Base-by-base conservation (phyloP, 2,329 filamentous ascomycete species). In the Aspergillus fumigatus region DNA sequence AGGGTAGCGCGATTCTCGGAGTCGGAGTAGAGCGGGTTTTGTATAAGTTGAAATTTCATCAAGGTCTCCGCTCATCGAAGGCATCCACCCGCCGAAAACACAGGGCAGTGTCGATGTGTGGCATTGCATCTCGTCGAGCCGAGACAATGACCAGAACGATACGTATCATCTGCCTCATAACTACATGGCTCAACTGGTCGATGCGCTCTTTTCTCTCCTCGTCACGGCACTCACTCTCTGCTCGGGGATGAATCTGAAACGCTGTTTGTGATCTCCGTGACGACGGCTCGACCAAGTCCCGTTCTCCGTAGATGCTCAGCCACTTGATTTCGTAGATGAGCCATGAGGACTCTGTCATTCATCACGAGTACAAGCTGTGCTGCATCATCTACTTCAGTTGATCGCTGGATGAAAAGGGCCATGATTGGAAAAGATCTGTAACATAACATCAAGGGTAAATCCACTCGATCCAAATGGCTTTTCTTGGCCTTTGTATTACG, bases 1-100 rank as follows among this genome's bases (percentile, higher is more conserved):
- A 55, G 65, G 29, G 64, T 61, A 14, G 55, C 57, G 25, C 49
- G 55, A 23, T 55, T 52, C 40, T 43, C 53, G 48, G 62, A 61
- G 29, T 43, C 53, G 53, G 62, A 62, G 45, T 64, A 59, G 48
- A 47, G 23, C 21, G 43, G 21, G 23, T 19, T 47, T 25, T 47
- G 43, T 11, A 47, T 23, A 6, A 47, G n/a, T 14, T 47, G 23
- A 14, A 45, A 23, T 23, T 21, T 21, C 8, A 23, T 23, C 41
- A 19, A 19, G 19, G 41, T 45, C 41, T 45, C 41, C n/a, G 21
- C 19, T 9, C n/a, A 45, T 45, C 4, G 41, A 45, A 23, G 21
- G 19, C 41, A 45, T 23, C 4, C n/a, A 10, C 9, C 3, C 11
- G 27, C 10, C n/a, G 8, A 10, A 45, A 45, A 19, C 41, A 23